phyloP scores from a whole-genome alignment of 441 rosid genomes.

The Gossypium gossypioides region DNA sequence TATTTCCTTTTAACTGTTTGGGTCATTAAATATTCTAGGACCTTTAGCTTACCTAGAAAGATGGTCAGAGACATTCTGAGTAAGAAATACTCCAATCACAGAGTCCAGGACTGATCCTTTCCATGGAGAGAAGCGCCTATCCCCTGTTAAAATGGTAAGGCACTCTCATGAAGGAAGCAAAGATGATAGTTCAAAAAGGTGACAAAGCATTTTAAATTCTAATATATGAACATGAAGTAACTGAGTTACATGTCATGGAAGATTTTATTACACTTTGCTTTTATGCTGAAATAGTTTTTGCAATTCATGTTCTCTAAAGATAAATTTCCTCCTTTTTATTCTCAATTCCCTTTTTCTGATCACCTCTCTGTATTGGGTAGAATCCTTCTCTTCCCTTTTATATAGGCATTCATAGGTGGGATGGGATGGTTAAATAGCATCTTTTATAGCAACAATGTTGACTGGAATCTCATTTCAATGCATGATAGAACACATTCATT shows the following conservation, averaged over 20 bases:
- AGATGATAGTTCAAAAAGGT: neutral
- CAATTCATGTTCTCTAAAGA: neutral
- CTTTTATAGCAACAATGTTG: neutral
- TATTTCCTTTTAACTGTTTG: neutral
- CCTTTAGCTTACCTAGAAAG: conserved; percentile 41
- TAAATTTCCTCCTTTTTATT: neutral
- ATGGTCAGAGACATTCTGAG: conserved; percentile 65
- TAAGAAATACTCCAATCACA: conserved; percentile 60
- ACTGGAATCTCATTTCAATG: neutral
- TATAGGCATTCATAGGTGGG: neutral
- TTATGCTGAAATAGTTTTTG: neutral
- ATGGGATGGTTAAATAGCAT: neutral
- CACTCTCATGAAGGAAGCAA: neutral
- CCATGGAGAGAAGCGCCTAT: conserved; percentile 60
- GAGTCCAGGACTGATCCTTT: conserved; percentile 65
- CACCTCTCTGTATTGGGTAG: neutral
- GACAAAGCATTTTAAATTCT: neutral
- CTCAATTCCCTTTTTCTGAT: neutral
- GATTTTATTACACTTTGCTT: neutral
- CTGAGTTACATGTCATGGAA: neutral
- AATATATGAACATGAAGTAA: neutral
- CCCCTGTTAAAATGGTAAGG: conserved; percentile 32
- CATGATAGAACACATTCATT: neutral
- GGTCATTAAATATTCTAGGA: neutral
- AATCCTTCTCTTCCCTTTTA: neutral